Conservation (phyloP, 2,329 filamentous ascomycete species). For the Macrophomina pseudophaseolina region DNA sequence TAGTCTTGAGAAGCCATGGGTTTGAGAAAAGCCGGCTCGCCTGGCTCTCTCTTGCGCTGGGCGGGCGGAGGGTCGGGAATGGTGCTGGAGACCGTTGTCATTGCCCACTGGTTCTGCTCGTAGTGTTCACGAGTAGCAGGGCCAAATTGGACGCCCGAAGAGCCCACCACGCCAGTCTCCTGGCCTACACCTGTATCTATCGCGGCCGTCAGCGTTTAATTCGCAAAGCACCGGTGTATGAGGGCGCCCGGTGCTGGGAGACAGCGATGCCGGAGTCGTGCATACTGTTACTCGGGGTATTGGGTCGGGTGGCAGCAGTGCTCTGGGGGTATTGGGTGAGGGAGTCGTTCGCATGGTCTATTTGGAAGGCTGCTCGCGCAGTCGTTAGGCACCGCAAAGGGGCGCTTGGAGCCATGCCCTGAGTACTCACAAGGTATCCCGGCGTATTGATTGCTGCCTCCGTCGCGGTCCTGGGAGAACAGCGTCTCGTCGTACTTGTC, state of each 20-base stretch:
- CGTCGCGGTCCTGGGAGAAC: conserved; percentile 27
- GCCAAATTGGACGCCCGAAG: conserved; percentile 50
- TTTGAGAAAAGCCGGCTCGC: conserved; percentile 63
- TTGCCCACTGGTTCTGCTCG: conserved; percentile 60
- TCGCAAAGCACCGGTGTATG: background rate
- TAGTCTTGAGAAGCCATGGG: conserved; percentile 59
- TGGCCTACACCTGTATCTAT: conserved; percentile 41
- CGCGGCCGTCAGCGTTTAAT: conserved; percentile 8
- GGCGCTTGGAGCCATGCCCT: background rate
- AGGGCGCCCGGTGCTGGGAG: conserved; percentile 16
- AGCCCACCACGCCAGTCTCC: conserved; percentile 59
- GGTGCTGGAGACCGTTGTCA: conserved; percentile 56
- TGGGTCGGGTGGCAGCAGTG: conserved; percentile 27
- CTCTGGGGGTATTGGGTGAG: conserved; percentile 23
- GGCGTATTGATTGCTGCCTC: conserved; percentile 21
- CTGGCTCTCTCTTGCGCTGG: conserved; percentile 54
- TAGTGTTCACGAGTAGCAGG: conserved; percentile 62
- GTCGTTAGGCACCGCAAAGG: conserved; percentile 12
- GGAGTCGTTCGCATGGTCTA: conserved; percentile 24
- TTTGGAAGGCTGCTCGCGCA: conserved; percentile 27
- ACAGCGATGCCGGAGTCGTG: conserved; percentile 21
- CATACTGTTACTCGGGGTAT: conserved; percentile 27
- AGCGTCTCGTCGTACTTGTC: conserved; percentile 26
- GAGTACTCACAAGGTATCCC: conserved; percentile 23
- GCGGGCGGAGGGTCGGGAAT: conserved; percentile 59